Evolutionary conservation across 441 rosid genomes (phyloP), one percentile per base, ranked within the genome.

Genomic region (Theobroma grandiflorum): DNA sequence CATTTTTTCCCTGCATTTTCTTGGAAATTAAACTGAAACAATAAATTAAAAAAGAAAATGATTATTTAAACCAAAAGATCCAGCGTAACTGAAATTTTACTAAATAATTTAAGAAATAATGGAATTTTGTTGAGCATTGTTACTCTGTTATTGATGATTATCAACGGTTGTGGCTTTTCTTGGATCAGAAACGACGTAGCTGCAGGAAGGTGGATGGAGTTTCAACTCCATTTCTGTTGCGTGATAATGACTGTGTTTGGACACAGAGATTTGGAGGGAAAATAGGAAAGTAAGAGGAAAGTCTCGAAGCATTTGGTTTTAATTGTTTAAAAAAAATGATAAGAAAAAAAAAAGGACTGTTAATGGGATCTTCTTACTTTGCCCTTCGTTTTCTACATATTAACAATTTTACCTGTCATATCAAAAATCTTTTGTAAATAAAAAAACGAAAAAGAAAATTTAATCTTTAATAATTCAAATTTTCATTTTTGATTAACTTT

Each of bases 131-230:
- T 63, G 20, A 35, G 43, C 20, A 35, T 15, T 63, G 15, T 35
- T 15, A 63, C 68, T 35, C 43, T 6, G 0, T 63, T 37, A 63
- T 16, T 63, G 43, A 38, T 35, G 42, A 63, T 63, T 63, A 15
- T 35, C 20, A 7, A 20, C 68, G 4, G 20, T 15, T 63, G 8
- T 20, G 20, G 68, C 68, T 63, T 33, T 37, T 15, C 42, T 6
- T 55, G 20, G 68, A 63, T 33, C 68, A 20, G 68, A 63, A 63
- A 35, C 68, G 43, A 37, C 43, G 20, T 35, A 63, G 67, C 40
- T 33, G n/a, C 67, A 35, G 14, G 9, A 62, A 62, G 40, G 40
- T 59, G 38, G 16, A 12, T 62, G 66, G 2, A 11, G 22, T 11
- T 59, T 7, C 64, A n/a, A 3, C 20, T 58, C 33, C 18, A 26